Base-by-base conservation (phyloP, 2,329 filamentous ascomycete species). In the Rhinocladiella mackenziei region DNA sequence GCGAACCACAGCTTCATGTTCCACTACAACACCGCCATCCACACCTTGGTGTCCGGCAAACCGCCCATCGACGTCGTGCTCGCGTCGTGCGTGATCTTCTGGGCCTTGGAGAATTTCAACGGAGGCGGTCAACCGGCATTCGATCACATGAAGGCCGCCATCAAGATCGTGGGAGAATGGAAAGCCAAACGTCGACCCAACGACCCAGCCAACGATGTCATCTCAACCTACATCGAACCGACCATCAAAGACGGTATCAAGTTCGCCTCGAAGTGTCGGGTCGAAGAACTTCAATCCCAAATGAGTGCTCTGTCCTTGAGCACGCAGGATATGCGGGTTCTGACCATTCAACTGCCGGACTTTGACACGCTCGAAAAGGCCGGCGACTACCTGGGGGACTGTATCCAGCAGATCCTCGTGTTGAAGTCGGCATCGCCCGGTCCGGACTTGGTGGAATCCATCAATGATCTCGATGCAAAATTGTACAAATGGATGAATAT, bases 121-220 rank as follows among this genome's bases (percentile, higher is more conserved):
- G 41, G 45, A 10, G 39, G 36, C 17, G 45, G 38, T 3, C 32
- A 52, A 13, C 31, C 39, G 7, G 42, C 50, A 6, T 23, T 43
- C 13, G 42, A 46, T 29, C 50, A 52, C 23, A 43, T 52, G 41
- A 44, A 52, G 22, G 50, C 50, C 3, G 50, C 50, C 4, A 32
- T 49, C 38, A 52, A 52, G 29, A 52, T 52, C 23, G 43, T 52
- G 3, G 45, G 45, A 9, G 50, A 52, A 28, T 49, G 47, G 45
- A 52, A 52, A 38, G 30, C 38, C 15, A 49, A 39, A 18, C 25
- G 17, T 15, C 33, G 43, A 17, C 20, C 33, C n/a, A 37, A 40
- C 14, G 35, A 45, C 17, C 37, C 45, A 5, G 26, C 41, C 19
- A 28, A 49, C 31, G 45, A 45, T 29, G 34, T 49, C 14, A 52